These are phyloP conservation scores for Acacia pycnantha DNA, from an alignment of 331 rosid species.

Conservation along the genomic window DNA sequence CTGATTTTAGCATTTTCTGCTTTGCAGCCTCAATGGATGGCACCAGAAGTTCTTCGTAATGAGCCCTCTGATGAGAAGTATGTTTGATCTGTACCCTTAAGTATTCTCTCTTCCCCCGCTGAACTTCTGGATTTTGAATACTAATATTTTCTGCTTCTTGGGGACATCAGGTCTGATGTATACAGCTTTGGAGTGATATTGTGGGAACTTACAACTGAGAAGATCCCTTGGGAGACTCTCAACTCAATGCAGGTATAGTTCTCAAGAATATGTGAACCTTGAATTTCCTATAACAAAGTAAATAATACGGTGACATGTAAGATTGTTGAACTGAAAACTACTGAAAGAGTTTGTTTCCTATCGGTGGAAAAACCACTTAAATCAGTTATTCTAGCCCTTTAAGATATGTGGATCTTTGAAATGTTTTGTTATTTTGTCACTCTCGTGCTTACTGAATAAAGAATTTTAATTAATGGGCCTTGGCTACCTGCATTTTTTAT, in stretches of 20 bases:
- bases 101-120: neutral
- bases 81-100: slow-evolving; percentile 30
- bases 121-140: slow-evolving; percentile 17
- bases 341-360: neutral
- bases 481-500: neutral
- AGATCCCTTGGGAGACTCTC: slow-evolving; percentile 98
- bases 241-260: slow-evolving; percentile 94
- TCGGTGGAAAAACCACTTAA: neutral
- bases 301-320: slow-evolving; percentile 1
- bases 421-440: neutral
- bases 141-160: slow-evolving; percentile 22
- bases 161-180: slow-evolving; percentile 77
- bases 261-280: slow-evolving; percentile 26
- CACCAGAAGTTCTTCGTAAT: slow-evolving; percentile 98
- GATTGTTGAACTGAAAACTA: slow-evolving; percentile 16
- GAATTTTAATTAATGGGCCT: neutral
- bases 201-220: slow-evolving; percentile 97
- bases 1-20: slow-evolving; percentile 34
- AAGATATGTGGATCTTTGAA: neutral
- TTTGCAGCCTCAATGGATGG: slow-evolving; percentile 99
- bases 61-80: slow-evolving; percentile 98
- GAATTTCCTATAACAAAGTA: neutral
- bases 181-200: slow-evolving; percentile 97
- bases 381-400: slow-evolving; percentile 6
- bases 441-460: neutral